These are phyloP conservation scores for Tulasnella calospora DNA, from an alignment of 768 basidiomycete species.

Conservation along the genomic window DNA sequence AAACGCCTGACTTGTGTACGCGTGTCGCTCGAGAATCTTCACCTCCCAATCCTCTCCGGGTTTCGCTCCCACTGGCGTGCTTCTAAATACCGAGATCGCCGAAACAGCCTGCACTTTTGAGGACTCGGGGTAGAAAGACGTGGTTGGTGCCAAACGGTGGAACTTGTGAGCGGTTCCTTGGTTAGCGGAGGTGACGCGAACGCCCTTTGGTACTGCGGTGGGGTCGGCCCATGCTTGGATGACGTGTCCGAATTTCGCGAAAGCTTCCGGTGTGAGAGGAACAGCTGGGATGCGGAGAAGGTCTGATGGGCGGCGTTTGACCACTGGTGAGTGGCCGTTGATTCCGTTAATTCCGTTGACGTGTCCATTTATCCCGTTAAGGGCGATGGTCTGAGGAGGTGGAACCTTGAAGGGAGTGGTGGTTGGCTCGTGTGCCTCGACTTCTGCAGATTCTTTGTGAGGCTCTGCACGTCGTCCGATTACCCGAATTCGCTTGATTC, in stretches of 20 bases:
- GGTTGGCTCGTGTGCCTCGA: neutral
- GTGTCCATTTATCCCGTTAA: neutral
- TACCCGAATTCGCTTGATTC: constrained; percentile 86
- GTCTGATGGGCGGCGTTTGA: neutral
- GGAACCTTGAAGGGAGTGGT: neutral
- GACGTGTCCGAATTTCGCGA: constrained; percentile 84
- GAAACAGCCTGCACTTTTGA: constrained; percentile 48
- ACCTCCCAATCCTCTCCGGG: constrained; percentile 52
- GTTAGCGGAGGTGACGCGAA: constrained; percentile 76
- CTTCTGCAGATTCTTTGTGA: constrained; percentile 17
- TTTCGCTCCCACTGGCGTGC: constrained; percentile 52
- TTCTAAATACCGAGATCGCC: constrained; percentile 80
- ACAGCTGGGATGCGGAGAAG: constrained; percentile 36
- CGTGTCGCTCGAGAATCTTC: constrained; percentile 80
- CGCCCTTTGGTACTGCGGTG: constrained; percentile 58
- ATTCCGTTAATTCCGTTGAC: neutral
- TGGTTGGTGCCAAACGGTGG: constrained; percentile 78
- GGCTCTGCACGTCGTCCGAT: constrained; percentile 53
- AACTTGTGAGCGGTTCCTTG: constrained; percentile 88
- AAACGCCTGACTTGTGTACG: constrained; percentile 86
- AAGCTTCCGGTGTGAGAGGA: constrained; percentile 77
- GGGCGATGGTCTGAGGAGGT: neutral
- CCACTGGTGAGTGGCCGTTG: neutral
- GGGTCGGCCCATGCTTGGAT: constrained; percentile 78
- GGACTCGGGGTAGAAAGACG: constrained; percentile 57